Evolutionary conservation across 1,139 yeast species (phyloP), one percentile per base, ranked within the genome.

Genomic region (Zygoascus meyerae): DNA sequence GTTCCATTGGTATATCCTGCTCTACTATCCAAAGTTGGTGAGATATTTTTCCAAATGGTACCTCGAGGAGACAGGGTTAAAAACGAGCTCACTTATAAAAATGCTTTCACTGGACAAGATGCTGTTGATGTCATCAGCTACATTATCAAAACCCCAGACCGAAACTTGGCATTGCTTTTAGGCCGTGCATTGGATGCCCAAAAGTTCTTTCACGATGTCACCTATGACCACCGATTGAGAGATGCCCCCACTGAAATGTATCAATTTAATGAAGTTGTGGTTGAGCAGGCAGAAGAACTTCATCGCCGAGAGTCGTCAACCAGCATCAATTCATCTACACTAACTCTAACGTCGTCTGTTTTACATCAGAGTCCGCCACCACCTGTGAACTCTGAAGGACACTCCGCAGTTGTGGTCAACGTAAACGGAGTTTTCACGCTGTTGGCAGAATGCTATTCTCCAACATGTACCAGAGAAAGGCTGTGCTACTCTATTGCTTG

Each of bases 401-500:
- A 35, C 26, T 35, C 41, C 11, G 42, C 50, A 29, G 47, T 54
- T 33, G 47, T 52, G 5, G 58, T 56, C n/a, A 59, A 77, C 1
- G 89, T 86, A 10, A 86, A 86, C 65, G 98, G 98, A 56, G 95
- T 92, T 4, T 94, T 92, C 63, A 90, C 96, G 1, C 71, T 92
- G 40, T 71, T 92, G 53, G 86, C 97, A 0, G 96, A 90, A 59
- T 92, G 98, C 67, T 92, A 92, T 62, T 89, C 97, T 0, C 95
- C 98, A 32, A 92, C 98, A 0, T 92, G 98, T 69, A 83, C 95
- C 3, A 72, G 95, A 47, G 95, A 87, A 61, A 74, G 79, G 33
- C 71, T 92, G 39, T 92, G 98, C 67, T 92, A 92, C 66, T 85
- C 95, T 46, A 90, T 92, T 56, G 95, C 97, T n/a, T 92, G 98